Evolutionary conservation across 2,329 filamentous ascomycete species (phyloP).

Genomic region (Colletotrichum tabaci): DNA sequence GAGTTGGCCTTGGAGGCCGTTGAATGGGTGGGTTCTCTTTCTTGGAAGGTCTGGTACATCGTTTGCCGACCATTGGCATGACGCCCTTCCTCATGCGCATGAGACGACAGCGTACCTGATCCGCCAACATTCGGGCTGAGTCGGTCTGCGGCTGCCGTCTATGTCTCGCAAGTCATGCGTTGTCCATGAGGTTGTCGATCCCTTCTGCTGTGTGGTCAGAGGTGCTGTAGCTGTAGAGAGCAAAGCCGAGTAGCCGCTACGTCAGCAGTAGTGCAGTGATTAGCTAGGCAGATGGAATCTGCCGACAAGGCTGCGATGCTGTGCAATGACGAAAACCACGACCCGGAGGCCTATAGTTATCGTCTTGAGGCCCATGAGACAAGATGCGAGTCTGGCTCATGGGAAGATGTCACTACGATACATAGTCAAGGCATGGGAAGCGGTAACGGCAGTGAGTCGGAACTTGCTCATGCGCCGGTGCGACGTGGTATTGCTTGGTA

Average conservation of each 20-base stretch:
- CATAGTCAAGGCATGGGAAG: slow-evolving; percentile 2
- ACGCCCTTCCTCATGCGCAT: slow-evolving; percentile 14
- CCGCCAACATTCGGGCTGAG: slow-evolving; percentile 8
- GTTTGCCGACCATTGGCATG: slow-evolving; percentile 3
- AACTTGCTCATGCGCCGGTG: slow-evolving; percentile 17
- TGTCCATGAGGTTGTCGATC: slow-evolving; percentile 23
- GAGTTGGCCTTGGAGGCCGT: background rate
- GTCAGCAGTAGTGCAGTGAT: slow-evolving; percentile 3
- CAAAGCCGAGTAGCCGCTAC: background rate
- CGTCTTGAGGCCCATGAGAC: background rate
- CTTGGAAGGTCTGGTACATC: background rate
- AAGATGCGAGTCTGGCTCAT: slow-evolving; percentile 25
- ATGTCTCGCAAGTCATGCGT: slow-evolving; percentile 1
- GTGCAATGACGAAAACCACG: slow-evolving; percentile 11
- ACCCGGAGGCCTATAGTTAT: background rate
- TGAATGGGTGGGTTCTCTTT: background rate
- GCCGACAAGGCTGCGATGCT: slow-evolving; percentile 21
- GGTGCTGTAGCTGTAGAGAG: background rate
- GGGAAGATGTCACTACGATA: background rate
- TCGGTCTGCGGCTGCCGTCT: slow-evolving; percentile 11
- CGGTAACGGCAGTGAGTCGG: slow-evolving; percentile 13
- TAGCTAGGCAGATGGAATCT: background rate
- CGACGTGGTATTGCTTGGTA: background rate
- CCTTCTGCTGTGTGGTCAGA: background rate
- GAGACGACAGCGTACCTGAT: slow-evolving; percentile 5